Evolutionary conservation across 1,139 yeast genomes (phyloP).

Genomic region (Yamadazyma aaseri): DNA sequence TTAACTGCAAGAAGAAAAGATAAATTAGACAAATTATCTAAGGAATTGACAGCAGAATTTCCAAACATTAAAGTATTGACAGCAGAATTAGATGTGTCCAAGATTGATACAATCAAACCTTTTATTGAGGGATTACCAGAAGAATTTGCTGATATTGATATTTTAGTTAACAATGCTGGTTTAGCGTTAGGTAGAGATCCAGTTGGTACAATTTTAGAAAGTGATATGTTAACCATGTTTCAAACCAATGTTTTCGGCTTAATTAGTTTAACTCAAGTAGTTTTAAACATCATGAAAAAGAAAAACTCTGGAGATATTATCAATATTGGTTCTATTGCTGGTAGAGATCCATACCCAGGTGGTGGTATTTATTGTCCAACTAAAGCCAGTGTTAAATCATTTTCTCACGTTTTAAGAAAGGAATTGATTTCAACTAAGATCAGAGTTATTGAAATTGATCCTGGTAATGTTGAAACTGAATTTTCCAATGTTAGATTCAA

Average conservation of each 20-base stretch:
- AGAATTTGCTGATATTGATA: conserved; percentile 39
- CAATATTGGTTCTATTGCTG: conserved; percentile 85
- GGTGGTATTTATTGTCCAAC: conserved; percentile 90
- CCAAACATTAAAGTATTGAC: conserved; percentile 27
- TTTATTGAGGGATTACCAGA: conserved; percentile 31
- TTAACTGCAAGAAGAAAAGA: conserved; percentile 45
- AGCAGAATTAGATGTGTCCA: conserved; percentile 34
- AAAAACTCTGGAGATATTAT: conserved; percentile 73
- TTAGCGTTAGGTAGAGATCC: conserved; percentile 42
- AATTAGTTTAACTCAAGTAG: conserved; percentile 39
- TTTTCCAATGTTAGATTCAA: conserved; percentile 74
- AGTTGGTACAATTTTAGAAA: conserved; percentile 30
- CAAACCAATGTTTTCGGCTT: conserved; percentile 44
- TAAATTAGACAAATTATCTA: conserved; percentile 29
- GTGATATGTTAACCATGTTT: conserved; percentile 39
- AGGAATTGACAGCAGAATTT: conserved; percentile 24
- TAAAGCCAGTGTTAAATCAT: conserved; percentile 77
- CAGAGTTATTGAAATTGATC: conserved; percentile 80
- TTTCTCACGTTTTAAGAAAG: conserved; percentile 73
- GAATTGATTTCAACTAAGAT: conserved; percentile 72
- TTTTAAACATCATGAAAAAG: conserved; percentile 42
- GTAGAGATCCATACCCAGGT: conserved; percentile 82
- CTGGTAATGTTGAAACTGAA: conserved; percentile 89
- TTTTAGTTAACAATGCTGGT: conserved; percentile 44
- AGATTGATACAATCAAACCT: conserved; percentile 32